Conservation (phyloP, 371 early-diverging fungal species). For the Actinomucor elegans region DNA sequence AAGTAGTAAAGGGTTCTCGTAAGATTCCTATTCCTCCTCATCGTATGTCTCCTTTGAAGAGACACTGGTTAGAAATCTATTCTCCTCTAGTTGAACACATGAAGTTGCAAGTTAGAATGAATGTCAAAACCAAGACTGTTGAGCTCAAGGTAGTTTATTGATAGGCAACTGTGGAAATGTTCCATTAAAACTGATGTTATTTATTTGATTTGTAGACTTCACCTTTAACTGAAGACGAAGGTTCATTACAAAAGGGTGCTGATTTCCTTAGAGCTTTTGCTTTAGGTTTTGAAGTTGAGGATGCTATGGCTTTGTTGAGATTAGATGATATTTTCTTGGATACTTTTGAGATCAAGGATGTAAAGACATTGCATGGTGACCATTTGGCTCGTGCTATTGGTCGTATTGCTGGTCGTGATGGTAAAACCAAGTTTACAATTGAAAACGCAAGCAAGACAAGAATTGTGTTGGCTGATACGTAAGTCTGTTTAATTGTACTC, state of each 20-base stretch:
- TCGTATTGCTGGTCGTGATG: constrained; percentile 98
- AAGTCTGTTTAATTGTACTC: constrained; percentile 22
- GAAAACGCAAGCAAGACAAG: constrained; percentile 93
- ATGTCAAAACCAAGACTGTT: constrained; percentile 83
- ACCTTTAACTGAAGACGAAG: constrained; percentile 80
- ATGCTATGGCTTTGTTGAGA: constrained; percentile 92
- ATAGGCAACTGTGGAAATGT: background rate
- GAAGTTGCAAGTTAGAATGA: constrained; percentile 97
- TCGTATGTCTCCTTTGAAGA: constrained; percentile 90
- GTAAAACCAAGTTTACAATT: constrained; percentile 97
- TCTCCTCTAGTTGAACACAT: constrained; percentile 98
- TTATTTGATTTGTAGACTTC: constrained; percentile 74
- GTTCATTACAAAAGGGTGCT: constrained; percentile 91
- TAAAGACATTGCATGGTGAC: constrained; percentile 95
- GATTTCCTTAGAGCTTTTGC: constrained; percentile 95
- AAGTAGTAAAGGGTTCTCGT: constrained; percentile 60
- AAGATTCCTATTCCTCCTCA: constrained; percentile 92
- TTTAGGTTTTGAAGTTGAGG: constrained; percentile 92
- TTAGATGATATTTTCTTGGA: constrained; percentile 96
- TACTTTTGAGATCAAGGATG: constrained; percentile 98
- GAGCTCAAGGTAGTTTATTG: constrained; percentile 77
- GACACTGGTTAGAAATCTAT: constrained; percentile 98
- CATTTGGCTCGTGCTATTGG: constrained; percentile 98
- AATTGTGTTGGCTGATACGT: constrained; percentile 97
- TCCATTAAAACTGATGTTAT: background rate